Evolutionary conservation across 2,329 filamentous ascomycete genomes (phyloP).

Genomic region (Tolypocladium amazonense): DNA sequence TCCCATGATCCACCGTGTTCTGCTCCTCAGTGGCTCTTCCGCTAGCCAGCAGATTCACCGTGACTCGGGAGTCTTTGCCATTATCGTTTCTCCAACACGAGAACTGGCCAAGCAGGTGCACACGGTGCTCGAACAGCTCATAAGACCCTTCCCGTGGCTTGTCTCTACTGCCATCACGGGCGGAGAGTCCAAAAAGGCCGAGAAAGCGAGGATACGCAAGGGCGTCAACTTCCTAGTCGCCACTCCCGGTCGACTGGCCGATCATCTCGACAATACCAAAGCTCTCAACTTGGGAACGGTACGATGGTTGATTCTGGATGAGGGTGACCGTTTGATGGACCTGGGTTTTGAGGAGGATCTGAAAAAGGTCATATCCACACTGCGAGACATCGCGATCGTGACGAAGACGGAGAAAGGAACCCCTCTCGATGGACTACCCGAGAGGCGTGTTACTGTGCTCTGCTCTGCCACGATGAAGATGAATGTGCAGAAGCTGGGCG

Average conservation of each 20-base stretch:
- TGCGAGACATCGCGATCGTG: constrained; percentile 54
- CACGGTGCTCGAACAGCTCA: constrained; percentile 70
- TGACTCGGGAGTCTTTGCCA: constrained; percentile 83
- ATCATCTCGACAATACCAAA: constrained; percentile 89
- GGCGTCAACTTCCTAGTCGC: constrained; percentile 93
- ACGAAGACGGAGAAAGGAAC: constrained; percentile 49
- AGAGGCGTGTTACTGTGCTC: constrained; percentile 72
- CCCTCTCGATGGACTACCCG: constrained; percentile 54
- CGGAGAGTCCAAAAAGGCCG: constrained; percentile 62
- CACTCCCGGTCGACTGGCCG: constrained; percentile 80
- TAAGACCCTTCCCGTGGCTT: constrained; percentile 88
- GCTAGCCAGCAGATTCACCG: constrained; percentile 56
- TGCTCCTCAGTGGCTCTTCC: constrained; percentile 56
- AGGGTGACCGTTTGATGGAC: constrained; percentile 97
- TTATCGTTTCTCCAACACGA: constrained; percentile 86
- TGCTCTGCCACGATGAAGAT: constrained; percentile 98
- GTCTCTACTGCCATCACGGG: constrained; percentile 76
- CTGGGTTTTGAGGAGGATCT: constrained; percentile 94
- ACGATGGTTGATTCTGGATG: constrained; percentile 87
- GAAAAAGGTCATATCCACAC: constrained; percentile 70
- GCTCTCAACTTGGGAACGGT: constrained; percentile 81
- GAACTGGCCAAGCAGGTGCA: constrained; percentile 93
- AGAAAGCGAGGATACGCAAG: constrained; percentile 88
- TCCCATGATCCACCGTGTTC: constrained; percentile 80
- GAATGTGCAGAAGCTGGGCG: constrained; percentile 86